phyloP scores from a whole-genome alignment of 2,329 filamentous ascomycete genomes.

The Aspergillus sp. region DNA sequence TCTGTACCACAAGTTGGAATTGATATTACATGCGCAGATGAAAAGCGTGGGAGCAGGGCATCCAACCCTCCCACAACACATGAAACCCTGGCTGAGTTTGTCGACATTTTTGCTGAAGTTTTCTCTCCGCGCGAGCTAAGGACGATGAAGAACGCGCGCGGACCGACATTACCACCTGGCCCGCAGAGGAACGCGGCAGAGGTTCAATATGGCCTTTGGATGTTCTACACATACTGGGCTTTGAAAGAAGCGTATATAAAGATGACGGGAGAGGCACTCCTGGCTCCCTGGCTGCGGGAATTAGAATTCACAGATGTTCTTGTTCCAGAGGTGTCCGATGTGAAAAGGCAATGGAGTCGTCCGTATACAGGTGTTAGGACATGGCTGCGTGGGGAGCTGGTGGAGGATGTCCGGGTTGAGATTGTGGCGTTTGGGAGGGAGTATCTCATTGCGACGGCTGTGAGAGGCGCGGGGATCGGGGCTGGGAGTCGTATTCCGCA shows the following conservation, averaged over 20 bases:
- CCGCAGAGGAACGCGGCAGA: conserved; percentile 18
- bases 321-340: conserved; percentile 40
- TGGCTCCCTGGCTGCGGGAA: conserved; percentile 55
- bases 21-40: conserved; percentile 58
- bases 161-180: conserved; percentile 7
- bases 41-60: conserved; percentile 45
- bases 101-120: conserved; percentile 54
- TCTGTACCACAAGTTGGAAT: conserved; percentile 46
- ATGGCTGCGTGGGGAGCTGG: conserved; percentile 40
- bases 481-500: conserved; percentile 4
- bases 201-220: conserved; percentile 51
- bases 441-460: conserved; percentile 54
- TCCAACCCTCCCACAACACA: conserved; percentile 37
- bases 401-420: conserved; percentile 51
- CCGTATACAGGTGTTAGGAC: conserved; percentile 42
- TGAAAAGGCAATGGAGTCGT: conserved; percentile 23
- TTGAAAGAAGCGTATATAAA: conserved; percentile 63
- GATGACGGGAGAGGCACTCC: conserved; percentile 57
- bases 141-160: conserved; percentile 46
- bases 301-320: conserved; percentile 55
- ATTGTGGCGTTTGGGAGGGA: conserved; percentile 53
- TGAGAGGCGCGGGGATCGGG: conserved; percentile 32
- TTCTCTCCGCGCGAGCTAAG: conserved; percentile 51
- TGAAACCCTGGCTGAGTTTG: conserved; percentile 50
- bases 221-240: conserved; percentile 60